A percentile compares a stretch with the other conserved stretches of the same genome.
Conservation (phyloP, 208 protist genomes). For the Kentomonas sorsogonicus region DNA sequence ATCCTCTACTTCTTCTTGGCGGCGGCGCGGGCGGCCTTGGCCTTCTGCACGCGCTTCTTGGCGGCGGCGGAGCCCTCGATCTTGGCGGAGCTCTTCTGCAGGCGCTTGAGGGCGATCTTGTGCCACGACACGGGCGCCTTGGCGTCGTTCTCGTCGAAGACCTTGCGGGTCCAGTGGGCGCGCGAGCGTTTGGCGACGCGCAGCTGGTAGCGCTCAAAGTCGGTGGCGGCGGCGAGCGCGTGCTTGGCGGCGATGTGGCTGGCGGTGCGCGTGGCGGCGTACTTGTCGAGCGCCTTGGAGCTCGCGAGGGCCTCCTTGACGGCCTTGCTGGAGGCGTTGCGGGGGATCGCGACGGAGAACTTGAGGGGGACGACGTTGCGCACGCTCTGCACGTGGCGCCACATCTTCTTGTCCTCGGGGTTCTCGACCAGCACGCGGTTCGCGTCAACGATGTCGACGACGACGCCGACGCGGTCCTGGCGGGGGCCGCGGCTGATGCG, state of each 20-base stretch:
- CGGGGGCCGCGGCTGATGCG: slow-evolving; percentile 54
- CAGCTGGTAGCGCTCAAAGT: slow-evolving; percentile 92
- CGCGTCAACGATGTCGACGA: slow-evolving; percentile 87
- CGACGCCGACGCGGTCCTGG: slow-evolving; percentile 60
- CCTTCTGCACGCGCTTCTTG: slow-evolving; percentile 88
- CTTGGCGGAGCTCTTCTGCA: slow-evolving; percentile 85
- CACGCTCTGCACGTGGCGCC: slow-evolving; percentile 87
- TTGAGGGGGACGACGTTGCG: slow-evolving; percentile 86
- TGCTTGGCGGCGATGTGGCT: slow-evolving; percentile 74
- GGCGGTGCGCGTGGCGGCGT: slow-evolving; percentile 77
- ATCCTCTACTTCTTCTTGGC: slow-evolving; percentile 34
- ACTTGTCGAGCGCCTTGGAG: slow-evolving; percentile 81
- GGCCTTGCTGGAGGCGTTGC: slow-evolving; percentile 70
- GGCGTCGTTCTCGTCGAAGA: slow-evolving; percentile 87
- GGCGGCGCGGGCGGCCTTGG: slow-evolving; percentile 64
- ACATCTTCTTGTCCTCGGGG: slow-evolving; percentile 84
- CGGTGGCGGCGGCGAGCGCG: slow-evolving; percentile 71
- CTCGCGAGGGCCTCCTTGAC: slow-evolving; percentile 66
- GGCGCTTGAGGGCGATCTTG: slow-evolving; percentile 80
- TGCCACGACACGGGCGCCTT: slow-evolving; percentile 87
- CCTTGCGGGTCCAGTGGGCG: slow-evolving; percentile 86
- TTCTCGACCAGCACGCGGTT: slow-evolving; percentile 90
- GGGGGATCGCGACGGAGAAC: slow-evolving; percentile 47
- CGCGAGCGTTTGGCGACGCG: slow-evolving; percentile 86
- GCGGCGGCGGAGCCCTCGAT: slow-evolving; percentile 59